Evolutionary conservation across 495 filamentous ascomycete genomes (phyloP).

Genomic region (Penicillium crystallinum): DNA sequence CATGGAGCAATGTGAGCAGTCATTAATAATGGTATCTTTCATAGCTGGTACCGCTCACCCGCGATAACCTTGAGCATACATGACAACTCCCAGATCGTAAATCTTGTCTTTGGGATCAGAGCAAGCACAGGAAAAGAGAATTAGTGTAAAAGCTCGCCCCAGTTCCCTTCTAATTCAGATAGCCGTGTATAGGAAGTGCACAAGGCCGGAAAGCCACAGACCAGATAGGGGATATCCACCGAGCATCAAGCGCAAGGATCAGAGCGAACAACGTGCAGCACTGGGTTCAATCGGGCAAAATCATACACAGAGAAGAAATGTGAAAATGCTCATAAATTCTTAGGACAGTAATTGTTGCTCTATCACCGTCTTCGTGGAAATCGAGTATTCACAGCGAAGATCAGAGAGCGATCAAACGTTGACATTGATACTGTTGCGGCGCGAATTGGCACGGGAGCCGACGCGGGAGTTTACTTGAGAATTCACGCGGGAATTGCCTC

Average conservation of each 20-base stretch:
- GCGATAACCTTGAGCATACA: neutral
- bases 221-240: neutral
- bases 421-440: constrained; percentile 30
- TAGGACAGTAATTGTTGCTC: neutral
- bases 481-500: constrained; percentile 31
- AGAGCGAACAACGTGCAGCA: constrained; percentile 21
- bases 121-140: neutral
- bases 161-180: neutral
- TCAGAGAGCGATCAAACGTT: neutral
- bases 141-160: neutral
- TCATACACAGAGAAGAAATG: constrained; percentile 23
- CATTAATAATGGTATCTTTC: constrained; percentile 1
- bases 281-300: constrained; percentile 15
- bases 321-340: constrained; percentile 10
- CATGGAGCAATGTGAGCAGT: neutral
- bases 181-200: neutral
- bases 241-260: constrained; percentile 7
- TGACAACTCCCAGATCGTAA: constrained; percentile 2
- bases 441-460: constrained; percentile 31
- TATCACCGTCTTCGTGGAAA: neutral
- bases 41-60: neutral
- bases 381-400: neutral
- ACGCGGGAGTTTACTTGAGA: constrained; percentile 33
- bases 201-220: neutral
- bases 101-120: constrained; percentile 4